Conservation (phyloP, 2,329 filamentous ascomycete genomes). For the Xylariaceae sp. region DNA sequence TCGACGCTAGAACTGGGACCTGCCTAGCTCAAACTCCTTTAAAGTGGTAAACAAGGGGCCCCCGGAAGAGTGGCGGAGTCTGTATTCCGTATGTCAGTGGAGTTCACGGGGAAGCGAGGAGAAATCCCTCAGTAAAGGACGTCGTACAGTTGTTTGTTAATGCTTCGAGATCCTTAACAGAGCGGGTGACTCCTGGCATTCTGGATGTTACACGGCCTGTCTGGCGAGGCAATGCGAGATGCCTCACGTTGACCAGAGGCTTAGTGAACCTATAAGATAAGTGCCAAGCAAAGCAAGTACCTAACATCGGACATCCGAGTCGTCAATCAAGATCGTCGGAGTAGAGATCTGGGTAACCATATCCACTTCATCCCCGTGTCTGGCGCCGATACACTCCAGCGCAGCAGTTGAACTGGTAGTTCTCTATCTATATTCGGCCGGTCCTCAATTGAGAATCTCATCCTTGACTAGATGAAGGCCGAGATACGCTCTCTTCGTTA, state of each 20-base stretch:
- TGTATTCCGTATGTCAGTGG: neutral
- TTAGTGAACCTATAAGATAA: neutral
- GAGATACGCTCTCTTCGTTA: too few relatives aligned
- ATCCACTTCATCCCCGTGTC: neutral
- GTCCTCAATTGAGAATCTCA: neutral
- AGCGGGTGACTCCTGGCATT: neutral
- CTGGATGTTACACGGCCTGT: neutral
- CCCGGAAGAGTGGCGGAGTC: neutral
- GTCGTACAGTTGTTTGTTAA: neutral
- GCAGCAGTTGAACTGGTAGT: neutral
- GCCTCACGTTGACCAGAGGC: neutral
- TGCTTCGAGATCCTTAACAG: too few relatives aligned
- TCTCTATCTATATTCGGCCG: neutral
- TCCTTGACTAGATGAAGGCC: too few relatives aligned
- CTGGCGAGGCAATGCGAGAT: neutral
- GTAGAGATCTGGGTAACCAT: neutral
- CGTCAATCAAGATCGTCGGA: too few relatives aligned
- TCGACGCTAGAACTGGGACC: neutral
- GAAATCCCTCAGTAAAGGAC: neutral
- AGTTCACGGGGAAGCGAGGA: neutral
- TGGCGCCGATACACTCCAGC: neutral
- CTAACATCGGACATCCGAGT: too few relatives aligned
- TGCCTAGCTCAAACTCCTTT: neutral
- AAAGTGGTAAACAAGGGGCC: neutral
- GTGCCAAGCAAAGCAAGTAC: neutral